Base-by-base conservation (phyloP, 495 filamentous ascomycete genomes). In the Tuber magnatum region DNA sequence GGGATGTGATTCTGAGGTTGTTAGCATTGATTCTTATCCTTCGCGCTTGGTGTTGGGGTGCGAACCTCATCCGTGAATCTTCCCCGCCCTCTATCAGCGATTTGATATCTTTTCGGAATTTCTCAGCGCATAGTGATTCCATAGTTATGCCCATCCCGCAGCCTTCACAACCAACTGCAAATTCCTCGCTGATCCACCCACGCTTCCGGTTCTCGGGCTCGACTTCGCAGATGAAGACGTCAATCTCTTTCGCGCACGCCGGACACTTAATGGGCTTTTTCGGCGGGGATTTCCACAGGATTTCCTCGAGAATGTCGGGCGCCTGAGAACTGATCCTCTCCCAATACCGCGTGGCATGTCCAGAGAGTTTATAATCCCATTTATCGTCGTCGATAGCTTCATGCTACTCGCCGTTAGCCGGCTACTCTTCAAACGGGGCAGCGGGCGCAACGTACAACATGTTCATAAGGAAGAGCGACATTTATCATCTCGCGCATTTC, bases 401-500 rank as follows among this genome's bases (percentile, higher is more conserved):
- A 77, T 90, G 86, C 79, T 81, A 14, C 32, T 72, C 28, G 14
- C 18, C 2, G 2, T 4, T 51, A 68, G 75, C 22, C 75, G 69
- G 41, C 61, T 28, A 56, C 8, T 18, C 3, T 38, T 4, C 8
- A 22, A n/a, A 9, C 14, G n/a, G 32, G 40, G n/a, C 1, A 16
- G 41, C 28, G 48, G 42, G 28, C 3, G 65, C 38, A 68, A 44
- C 81, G 48, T 73, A 84, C 82, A 48, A 95, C 84, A 22, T 85
- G 80, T 28, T 86, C 77, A 92, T 92, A 97, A 2, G 93, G 94
- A 72, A 97, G 87, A 4, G 89, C 89, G 3, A 87, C 86, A 9
- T 80, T 83, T 89, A 92, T 94, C 39, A 94, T 83, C 4, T 83
- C 79, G 75, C 87, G 85, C 51, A 90, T 84, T 0, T 88, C 89